Evolutionary conservation across 2,329 filamentous ascomycete genomes (phyloP).

Genomic region (Pseudocercospora crystallina): DNA sequence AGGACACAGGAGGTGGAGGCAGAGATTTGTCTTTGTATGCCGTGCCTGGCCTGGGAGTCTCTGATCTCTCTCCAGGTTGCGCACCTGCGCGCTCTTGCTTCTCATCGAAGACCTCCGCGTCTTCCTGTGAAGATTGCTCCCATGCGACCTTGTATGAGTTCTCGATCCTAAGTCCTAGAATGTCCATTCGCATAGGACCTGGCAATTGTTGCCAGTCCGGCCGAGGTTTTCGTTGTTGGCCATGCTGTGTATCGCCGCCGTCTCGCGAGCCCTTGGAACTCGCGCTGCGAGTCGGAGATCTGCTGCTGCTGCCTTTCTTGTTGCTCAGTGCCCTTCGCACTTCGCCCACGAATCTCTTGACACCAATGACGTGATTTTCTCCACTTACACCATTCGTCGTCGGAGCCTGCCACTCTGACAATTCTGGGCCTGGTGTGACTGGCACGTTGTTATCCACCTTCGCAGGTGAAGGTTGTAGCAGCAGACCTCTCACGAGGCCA

Average conservation of each 20-base stretch:
- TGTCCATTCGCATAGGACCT: slow-evolving; percentile 50
- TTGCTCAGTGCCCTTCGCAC: slow-evolving; percentile 78
- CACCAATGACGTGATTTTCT: slow-evolving; percentile 59
- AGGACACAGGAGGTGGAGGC: slow-evolving; percentile 1
- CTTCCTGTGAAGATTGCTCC: slow-evolving; percentile 13
- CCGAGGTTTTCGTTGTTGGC: slow-evolving; percentile 13
- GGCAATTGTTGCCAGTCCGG: slow-evolving; percentile 30
- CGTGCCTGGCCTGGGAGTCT: slow-evolving; percentile 16
- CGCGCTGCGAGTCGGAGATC: slow-evolving; percentile 20
- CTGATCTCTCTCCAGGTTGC: slow-evolving; percentile 6
- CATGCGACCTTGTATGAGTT: slow-evolving; percentile 28
- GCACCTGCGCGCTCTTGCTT: not conserved
- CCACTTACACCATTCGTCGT: slow-evolving; percentile 15
- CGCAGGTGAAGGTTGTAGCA: slow-evolving; percentile 78
- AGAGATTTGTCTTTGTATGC: slow-evolving; percentile 12
- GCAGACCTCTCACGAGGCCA: slow-evolving; percentile 80
- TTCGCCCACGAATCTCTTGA: slow-evolving; percentile 83
- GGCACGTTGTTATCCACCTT: slow-evolving; percentile 62
- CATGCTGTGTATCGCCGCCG: slow-evolving; percentile 5
- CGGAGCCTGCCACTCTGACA: slow-evolving; percentile 15
- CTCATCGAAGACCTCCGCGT: slow-evolving; percentile 4
- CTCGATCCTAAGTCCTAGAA: slow-evolving; percentile 60
- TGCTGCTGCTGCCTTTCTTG: slow-evolving; percentile 23
- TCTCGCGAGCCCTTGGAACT: slow-evolving; percentile 29
- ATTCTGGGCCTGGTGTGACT: slow-evolving; percentile 48